Evolutionary conservation across 495 filamentous ascomycete species (phyloP).

Genomic region (Cercophora newfieldiana): DNA sequence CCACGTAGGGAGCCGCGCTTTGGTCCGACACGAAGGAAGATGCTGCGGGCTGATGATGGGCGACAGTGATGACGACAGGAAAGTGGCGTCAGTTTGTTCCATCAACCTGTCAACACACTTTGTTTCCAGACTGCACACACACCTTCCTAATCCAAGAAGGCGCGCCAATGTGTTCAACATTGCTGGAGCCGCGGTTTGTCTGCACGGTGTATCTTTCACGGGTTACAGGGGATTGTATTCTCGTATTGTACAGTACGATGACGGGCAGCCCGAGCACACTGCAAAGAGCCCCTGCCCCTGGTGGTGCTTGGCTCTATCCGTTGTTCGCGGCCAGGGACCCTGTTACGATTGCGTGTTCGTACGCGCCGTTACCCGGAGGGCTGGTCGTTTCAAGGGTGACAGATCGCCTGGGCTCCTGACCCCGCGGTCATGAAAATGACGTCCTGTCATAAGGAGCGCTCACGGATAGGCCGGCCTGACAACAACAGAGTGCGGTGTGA

Average conservation of each 20-base stretch:
- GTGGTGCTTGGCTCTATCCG: slow-evolving; percentile 11
- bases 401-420: not conserved
- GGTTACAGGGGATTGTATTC: not conserved
- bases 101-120: too few species aligned
- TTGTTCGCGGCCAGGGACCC: slow-evolving; percentile 17
- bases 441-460: slow-evolving; percentile 1
- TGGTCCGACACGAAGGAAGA: not conserved
- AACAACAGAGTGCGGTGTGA: not conserved
- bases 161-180: not conserved
- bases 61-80: not conserved
- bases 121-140: not conserved
- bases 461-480: slow-evolving; percentile 2
- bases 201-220: not conserved
- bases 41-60: not conserved
- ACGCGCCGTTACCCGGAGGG: slow-evolving; percentile 17
- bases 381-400: slow-evolving; percentile 15
- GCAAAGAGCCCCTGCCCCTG: not conserved
- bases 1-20: not conserved
- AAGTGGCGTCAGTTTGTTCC: too few species aligned
- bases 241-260: not conserved
- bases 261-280: too few species aligned
- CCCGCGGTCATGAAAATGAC: not conserved
- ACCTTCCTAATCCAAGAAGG: slow-evolving; percentile 7
- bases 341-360: slow-evolving; percentile 19
- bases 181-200: not conserved